These are phyloP conservation scores for Amanita brunnescens DNA, from an alignment of 768 basidiomycete species.

Conservation along the genomic window DNA sequence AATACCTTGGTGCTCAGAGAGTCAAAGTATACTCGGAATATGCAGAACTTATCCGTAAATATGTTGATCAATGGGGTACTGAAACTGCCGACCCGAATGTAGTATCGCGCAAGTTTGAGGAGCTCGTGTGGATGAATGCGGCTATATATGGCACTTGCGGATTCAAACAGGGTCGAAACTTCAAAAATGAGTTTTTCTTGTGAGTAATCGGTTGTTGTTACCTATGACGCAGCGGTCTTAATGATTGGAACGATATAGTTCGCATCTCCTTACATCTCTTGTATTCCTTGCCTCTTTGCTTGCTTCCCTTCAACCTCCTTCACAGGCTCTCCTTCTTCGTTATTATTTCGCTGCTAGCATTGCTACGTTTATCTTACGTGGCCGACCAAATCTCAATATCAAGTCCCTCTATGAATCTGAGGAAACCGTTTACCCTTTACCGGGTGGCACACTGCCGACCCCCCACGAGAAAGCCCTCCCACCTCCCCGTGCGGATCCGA, in stretches of 20 bases:
- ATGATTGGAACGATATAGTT: conserved; percentile 24
- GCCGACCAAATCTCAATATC: conserved; percentile 43
- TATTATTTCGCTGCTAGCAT: conserved; percentile 46
- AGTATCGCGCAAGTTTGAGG: conserved; percentile 50
- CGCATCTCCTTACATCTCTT: conserved; percentile 60
- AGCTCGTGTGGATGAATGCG: conserved; percentile 47
- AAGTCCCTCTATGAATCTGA: conserved; percentile 33
- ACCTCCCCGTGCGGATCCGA: conserved; percentile 8
- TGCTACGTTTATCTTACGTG: conserved; percentile 48
- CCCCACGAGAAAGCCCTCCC: conserved; percentile 19
- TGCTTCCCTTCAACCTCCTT: conserved; percentile 28
- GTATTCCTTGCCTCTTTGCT: conserved; percentile 49
- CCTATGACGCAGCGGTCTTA: not conserved
- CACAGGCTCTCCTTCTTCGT: conserved; percentile 46
- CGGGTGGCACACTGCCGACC: conserved; percentile 14
- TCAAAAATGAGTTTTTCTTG: conserved; percentile 54
- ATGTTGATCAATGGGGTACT: conserved; percentile 36
- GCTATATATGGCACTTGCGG: conserved; percentile 53
- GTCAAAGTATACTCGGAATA: conserved; percentile 24
- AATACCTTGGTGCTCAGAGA: conserved; percentile 9
- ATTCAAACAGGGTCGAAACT: conserved; percentile 31
- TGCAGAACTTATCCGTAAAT: conserved; percentile 31
- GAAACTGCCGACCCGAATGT: conserved; percentile 25
- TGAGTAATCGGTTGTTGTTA: conserved; percentile 21
- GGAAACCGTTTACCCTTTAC: conserved; percentile 15